Evolutionary conservation across 129 eudicot species (phyloP), one percentile per base, ranked within the genome.

Genomic region (Chrysanthemum makinoi): DNA sequence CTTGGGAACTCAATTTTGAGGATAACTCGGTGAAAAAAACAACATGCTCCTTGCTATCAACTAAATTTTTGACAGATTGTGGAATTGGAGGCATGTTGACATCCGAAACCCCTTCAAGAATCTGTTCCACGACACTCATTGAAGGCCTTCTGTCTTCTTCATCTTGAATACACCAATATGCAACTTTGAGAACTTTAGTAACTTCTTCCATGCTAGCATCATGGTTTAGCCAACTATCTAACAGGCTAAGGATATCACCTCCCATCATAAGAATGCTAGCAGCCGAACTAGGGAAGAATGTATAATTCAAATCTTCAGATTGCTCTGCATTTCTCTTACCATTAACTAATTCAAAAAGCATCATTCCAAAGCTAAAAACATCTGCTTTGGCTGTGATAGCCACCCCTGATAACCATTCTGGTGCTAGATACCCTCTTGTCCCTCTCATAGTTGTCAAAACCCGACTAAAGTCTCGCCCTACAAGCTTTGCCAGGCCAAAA

Each of bases 381-480:
- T 91, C 97, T 3, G 91, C 89, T 78, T 91, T 91, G 17, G 87
- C 70, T 54, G 95, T 91, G 33, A 91, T 74, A 9, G 91, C 83
- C 0, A 75, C 81, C 65, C 97, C 95, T 17, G 97, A 91, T 24
- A 91, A 72, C 97, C 95, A 91, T 72, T 91, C 97, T 2, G 95
- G 95, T 47, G 97, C 97, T 30, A 91, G 83, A 64, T 83, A 90
- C 44, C 91, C 95, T 61, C 89, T 65, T 2, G 95, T 91, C 11
- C 95, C 97, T 76, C 91, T 85, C 78, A 91, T 81, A 4, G 91
- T 83, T 9, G 97, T 83, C 68, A 87, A 55, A 30, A 91, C 97
- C 55, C 97, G 65, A 51, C 97, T 91, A 30, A 85, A 87, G 19
- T 91, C 91, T 1, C 91, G 83, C 7, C 95, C 95, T 16, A 87